Conservation (phyloP, 2,329 filamentous ascomycete genomes). For the Trichoderma simmonsii region DNA sequence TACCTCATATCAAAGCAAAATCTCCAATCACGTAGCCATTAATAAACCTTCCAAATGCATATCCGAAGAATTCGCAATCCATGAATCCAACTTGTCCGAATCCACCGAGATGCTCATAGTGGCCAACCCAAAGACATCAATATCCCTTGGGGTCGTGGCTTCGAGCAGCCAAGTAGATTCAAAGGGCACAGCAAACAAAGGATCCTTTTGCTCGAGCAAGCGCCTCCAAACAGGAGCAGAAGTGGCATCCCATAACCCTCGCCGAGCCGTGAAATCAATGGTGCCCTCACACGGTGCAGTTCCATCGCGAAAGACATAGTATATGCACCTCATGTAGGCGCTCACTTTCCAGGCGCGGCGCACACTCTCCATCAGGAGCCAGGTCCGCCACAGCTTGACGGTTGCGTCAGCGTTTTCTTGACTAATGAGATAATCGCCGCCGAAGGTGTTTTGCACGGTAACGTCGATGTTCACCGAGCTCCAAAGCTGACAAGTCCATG, state of each 20-base stretch:
- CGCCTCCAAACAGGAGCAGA: conserved; percentile 26
- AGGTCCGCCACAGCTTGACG: conserved; percentile 24
- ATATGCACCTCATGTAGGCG: conserved; percentile 21
- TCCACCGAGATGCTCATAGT: conserved; percentile 13
- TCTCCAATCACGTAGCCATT: neutral
- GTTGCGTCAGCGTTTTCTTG: neutral
- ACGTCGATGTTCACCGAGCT: conserved; percentile 20
- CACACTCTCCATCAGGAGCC: conserved; percentile 29
- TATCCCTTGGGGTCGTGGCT: neutral
- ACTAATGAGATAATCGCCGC: neutral
- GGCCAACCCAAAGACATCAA: conserved; percentile 12
- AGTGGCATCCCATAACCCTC: conserved; percentile 28
- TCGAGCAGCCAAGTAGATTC: neutral
- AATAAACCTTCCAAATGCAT: neutral
- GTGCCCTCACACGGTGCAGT: conserved; percentile 22
- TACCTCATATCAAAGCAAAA: too few species aligned
- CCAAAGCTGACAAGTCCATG: conserved; percentile 22
- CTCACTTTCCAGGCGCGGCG: conserved; percentile 27
- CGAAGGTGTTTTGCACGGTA: conserved; percentile 20
- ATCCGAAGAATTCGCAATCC: neutral
- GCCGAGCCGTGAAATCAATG: conserved; percentile 25
- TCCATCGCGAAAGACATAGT: conserved; percentile 21
- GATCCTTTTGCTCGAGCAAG: conserved; percentile 14
- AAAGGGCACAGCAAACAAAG: conserved; percentile 10
- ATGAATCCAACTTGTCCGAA: conserved; percentile 13